Base-by-base conservation (phyloP, 345 rosid species). In the Heritiera littoralis region DNA sequence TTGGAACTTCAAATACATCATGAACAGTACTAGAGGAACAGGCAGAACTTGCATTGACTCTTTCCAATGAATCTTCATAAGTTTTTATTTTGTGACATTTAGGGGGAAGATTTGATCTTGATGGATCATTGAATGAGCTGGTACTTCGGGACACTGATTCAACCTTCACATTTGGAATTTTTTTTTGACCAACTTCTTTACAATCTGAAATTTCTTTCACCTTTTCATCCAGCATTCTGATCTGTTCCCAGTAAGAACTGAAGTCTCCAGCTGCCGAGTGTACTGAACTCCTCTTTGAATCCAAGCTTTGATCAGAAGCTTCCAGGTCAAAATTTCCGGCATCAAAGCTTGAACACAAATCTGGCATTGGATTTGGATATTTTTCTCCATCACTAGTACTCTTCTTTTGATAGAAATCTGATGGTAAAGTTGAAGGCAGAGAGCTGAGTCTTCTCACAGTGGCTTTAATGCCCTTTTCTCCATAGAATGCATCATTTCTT, bases 1-100 rank as follows among this genome's bases (percentile, higher is more conserved):
- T 80, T 1, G 93, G 91, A 66, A 92, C 95, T 38, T 55, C 76
- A 56, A 83, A 90, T n/a, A 88, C 71, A 76, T 93, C 98, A 23
- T 87, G 92, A 2, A 92, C 84, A 76, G 81, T 79, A 6, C 80
- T 83, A 7, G 89, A 77, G 5, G 90, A 79, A 64, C 68, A 38
- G 55, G 76, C 56, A 69, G 83, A 71, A 73, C 80, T 52, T 40
- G 69, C 9, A n/a, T 52, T 73, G 3, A 70, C 77, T 55, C 51
- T 86, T 5, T 72, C 81, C 55, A 15, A 15, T 49, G 56, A 72
- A 41, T 41, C 80, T 7, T 80, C 85, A 35, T 69, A 61, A 76
- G 80, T 80, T 55, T 80, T 81, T 69, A 86, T 76, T 63, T 83
- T 79, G 55, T 84, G 90, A 78, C 82, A 78, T 5, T 74, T 81